Evolutionary conservation across 345 rosid genomes (phyloP), one percentile per base, ranked within the genome.

Genomic region (Lepidium didymum): DNA sequence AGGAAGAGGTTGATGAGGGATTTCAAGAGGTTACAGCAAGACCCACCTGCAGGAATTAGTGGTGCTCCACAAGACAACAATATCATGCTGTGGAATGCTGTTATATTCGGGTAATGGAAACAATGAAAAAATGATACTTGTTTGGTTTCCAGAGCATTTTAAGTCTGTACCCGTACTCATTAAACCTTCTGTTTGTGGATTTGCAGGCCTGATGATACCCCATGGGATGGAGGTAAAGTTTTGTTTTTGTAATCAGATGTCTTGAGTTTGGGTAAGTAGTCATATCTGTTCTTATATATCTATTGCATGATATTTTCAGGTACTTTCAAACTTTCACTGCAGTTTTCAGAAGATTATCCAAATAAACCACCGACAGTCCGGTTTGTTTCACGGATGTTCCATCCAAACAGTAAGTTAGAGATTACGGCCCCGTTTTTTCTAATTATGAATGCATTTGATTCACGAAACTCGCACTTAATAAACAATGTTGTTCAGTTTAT

Each of bases 381-480:
- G 53, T 88, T 88, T 77, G 95, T 88, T 51, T 88, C 91, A 36
- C 81, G 89, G 69, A 86, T 88, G 95, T 88, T 88, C 78, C 95
- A 88, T 74, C 95, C 95, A 37, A 88, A 88, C 41, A 86, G 91
- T 88, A 81, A 82, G 91, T 77, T 71, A 9, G 46, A 55, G 37
- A 52, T 76, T 5, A 25, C 25, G 13, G 18, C 44, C 13, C 5
- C 19, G 8, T 7, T 1, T 10, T 55, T 21, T 43, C 16, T 73
- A 16, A 1, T 33, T 31, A 1, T 56, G 31, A 46, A 2, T 41
- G 52, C 69, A 27, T 66, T 7, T 61, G 51, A 36, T 38, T 23
- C 21, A 44, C 18, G 29, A 18, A 61, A 21, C 25, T 60, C 29
- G 3, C 12, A n/a, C 35, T 54, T 33, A 45, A 8, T 16, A n/a